phyloP scores from a whole-genome alignment of 129 eudicot species.

The Flaveria sonorensis region DNA sequence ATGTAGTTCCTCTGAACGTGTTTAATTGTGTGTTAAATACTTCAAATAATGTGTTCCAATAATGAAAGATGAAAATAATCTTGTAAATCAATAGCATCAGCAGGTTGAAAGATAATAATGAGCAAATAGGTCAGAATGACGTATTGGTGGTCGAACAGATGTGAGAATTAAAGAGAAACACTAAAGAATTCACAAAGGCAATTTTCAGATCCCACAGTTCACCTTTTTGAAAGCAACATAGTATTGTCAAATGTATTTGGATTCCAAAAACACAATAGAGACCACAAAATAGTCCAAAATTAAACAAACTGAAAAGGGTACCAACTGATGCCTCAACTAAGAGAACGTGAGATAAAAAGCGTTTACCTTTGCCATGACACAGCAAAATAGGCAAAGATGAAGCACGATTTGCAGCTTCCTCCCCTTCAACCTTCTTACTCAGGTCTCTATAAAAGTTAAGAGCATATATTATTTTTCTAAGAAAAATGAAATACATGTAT shows the following conservation, averaged over 20 bases:
- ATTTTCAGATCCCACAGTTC: background rate
- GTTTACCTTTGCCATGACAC: slow-evolving; percentile 77
- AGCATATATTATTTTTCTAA: background rate
- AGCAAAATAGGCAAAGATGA: slow-evolving; percentile 83
- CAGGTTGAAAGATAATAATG: background rate
- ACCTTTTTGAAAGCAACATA: background rate
- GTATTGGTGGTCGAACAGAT: background rate
- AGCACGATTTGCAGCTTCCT: slow-evolving; percentile 77
- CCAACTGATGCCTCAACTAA: background rate
- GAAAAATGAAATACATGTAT: background rate
- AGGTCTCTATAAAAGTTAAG: slow-evolving; percentile 47
- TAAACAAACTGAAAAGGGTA: background rate
- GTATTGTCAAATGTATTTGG: background rate
- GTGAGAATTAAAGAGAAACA: background rate
- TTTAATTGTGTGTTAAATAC: no score
- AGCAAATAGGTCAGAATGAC: background rate
- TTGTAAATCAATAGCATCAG: background rate
- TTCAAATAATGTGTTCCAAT: background rate
- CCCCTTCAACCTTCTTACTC: slow-evolving; percentile 53
- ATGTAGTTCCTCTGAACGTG: no score
- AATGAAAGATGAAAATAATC: slow-evolving; percentile 3
- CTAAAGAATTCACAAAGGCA: background rate
- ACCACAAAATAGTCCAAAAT: background rate
- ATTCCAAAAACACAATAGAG: background rate
- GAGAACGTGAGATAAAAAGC: background rate